phyloP scores from a whole-genome alignment of 768 basidiomycete genomes.

The Russula virescens region DNA sequence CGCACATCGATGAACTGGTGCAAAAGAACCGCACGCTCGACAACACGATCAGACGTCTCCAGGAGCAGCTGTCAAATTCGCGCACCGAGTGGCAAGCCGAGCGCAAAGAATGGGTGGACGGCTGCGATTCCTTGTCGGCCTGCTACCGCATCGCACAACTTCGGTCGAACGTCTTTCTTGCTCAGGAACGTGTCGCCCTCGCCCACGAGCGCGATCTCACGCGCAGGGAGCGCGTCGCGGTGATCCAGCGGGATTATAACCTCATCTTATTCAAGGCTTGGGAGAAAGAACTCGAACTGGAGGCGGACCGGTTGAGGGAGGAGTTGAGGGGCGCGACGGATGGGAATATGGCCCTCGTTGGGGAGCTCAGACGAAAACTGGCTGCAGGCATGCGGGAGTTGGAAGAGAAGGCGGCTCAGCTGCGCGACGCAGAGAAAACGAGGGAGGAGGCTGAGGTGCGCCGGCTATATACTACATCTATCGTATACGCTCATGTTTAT shows the following conservation, averaged over 20 bases:
- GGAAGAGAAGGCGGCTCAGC: slow-evolving; percentile 38
- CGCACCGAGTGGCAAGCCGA: too few species aligned
- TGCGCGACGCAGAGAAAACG: slow-evolving; percentile 28
- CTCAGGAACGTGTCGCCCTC: too few species aligned
- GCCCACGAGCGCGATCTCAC: too few species aligned
- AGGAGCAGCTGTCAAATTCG: too few species aligned
- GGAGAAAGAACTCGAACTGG: slow-evolving; percentile 54
- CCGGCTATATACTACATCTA: slow-evolving; percentile 20
- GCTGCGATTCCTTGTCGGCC: too few species aligned
- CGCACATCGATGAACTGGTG: too few species aligned
- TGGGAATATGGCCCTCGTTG: slow-evolving; percentile 28
- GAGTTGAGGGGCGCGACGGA: slow-evolving; percentile 31
- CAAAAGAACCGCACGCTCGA: too few species aligned
- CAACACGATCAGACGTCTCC: too few species aligned
- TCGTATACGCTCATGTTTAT: background rate
- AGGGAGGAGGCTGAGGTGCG: slow-evolving; percentile 30
- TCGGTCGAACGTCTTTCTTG: too few species aligned
- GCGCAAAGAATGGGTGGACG: too few species aligned
- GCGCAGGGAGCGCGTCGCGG: slow-evolving; percentile 54
- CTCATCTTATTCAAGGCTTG: slow-evolving; percentile 63
- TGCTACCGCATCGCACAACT: too few species aligned
- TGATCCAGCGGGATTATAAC: slow-evolving; percentile 59
- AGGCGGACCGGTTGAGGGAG: slow-evolving; percentile 48
- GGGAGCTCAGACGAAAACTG: slow-evolving; percentile 44
- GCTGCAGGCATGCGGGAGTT: slow-evolving; percentile 35